Conservation (phyloP, 2,329 filamentous ascomycete genomes). For the Diatrype stigma region DNA sequence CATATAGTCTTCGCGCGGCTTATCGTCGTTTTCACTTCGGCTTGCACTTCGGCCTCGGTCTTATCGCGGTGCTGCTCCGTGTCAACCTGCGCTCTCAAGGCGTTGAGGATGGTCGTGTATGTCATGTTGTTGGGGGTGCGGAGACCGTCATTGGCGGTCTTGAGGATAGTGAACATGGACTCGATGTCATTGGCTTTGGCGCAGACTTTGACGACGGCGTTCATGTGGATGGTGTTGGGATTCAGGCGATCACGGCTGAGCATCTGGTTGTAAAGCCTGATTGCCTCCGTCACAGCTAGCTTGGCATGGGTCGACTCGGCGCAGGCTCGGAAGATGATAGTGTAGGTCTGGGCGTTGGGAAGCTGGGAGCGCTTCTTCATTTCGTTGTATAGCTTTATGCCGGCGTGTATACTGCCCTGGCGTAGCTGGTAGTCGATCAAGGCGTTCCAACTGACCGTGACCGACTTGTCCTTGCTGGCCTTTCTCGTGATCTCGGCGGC, state of each 20-base stretch:
- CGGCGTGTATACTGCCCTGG: conserved; percentile 55
- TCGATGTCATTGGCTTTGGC: conserved; percentile 71
- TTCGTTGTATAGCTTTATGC: conserved; percentile 88
- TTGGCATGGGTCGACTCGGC: conserved; percentile 54
- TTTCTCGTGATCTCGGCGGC: conserved; percentile 64
- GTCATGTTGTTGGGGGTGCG: conserved; percentile 66
- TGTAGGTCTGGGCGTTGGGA: conserved; percentile 81
- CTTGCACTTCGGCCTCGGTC: conserved; percentile 25
- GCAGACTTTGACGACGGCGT: conserved; percentile 83
- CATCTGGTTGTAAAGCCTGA: conserved; percentile 76
- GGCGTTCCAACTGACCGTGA: conserved; percentile 83
- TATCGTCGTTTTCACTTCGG: conserved; percentile 44
- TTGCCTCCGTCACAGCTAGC: conserved; percentile 61
- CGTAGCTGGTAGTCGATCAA: conserved; percentile 69
- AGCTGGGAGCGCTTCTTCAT: conserved; percentile 91
- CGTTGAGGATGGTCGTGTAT: conserved; percentile 79
- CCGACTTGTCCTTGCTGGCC: conserved; percentile 61
- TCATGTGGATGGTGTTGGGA: conserved; percentile 78
- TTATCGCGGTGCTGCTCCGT: conserved; percentile 24
- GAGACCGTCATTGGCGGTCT: conserved; percentile 62
- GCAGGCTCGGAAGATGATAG: conserved; percentile 74
- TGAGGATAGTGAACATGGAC: conserved; percentile 70
- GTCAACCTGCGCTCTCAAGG: conserved; percentile 52
- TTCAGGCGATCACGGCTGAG: conserved; percentile 58
- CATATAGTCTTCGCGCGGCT: conserved; percentile 71